Evolutionary conservation across 2,329 filamentous ascomycete species (phyloP), one percentile per base, ranked within the genome.

Genomic region (Hirsutella rhossiliensis): DNA sequence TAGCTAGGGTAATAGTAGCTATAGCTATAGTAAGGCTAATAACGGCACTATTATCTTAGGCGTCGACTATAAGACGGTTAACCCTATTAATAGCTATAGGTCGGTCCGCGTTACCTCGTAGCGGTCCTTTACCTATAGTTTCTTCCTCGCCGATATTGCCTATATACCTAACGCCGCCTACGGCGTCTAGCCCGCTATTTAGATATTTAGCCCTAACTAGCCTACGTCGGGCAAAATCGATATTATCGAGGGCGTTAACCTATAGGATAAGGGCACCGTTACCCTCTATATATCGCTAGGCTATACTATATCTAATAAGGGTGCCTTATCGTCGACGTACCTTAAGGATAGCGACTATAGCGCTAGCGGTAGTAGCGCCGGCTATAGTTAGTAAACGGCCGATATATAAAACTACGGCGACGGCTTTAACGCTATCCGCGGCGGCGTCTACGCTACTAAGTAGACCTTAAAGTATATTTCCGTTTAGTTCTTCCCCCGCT

Each of bases 401-500:
- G 65, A 73, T 52, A 69, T 70, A 41, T 59, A 67, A 38, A 76
- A 73, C 51, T 85, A 80, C 52, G 84, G 84, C 13, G 66, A 75
- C 23, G 77, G 74, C 7, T 88, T 94, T 69, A 92, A 92, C 62
- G 66, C 66, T 19, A 72, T 64, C 29, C 72, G 74, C 11, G 84
- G 84, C 20, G 85, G 84, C 34, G 71, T 88, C 39, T 88, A 84
- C 54, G 83, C 78, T 29, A 76, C 82, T 45, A 79, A 88, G 61
- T 94, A 88, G 85, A 87, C 82, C 2, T 71, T 73, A 28, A 59
- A 73, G 0, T 71, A 71, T 49, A 92, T 97, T 61, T 73, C 73
- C 36, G 72, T 94, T 50, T 96, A 80, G 77, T 90, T 87, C 72
- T 96, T 94, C 64, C 71, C 80, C 0, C 81, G 85, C 47, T 62